Evolutionary conservation across 176 grass and related monocot genomes (phyloP), one percentile per base, ranked within the genome.

Genomic region (Triticum monococcum): DNA sequence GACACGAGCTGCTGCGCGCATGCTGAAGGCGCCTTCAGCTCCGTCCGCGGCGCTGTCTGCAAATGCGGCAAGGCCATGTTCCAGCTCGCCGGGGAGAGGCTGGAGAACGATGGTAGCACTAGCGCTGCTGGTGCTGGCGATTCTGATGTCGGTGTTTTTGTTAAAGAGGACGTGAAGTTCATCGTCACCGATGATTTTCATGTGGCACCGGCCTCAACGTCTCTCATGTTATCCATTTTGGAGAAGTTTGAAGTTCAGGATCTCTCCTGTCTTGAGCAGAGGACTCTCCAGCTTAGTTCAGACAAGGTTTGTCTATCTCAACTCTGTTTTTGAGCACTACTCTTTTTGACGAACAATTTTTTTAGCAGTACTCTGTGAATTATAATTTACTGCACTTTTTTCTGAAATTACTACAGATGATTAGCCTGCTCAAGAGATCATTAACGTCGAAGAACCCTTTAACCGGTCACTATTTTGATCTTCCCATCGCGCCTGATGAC

Each of bases 161-260:
- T 92, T 0, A n/a, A 57, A 35, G 61, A 69, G 2, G 20, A 67
- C 5, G 2, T 9, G 2, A 92, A 56, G 66, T 92, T 79, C 9
- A 79, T 92, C 24, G 20, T 61, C 45, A 83, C 83, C 0, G 87
- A 92, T 32, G 83, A 92, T 32, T 65, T 92, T 0, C 54, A 73
- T 2, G 45, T 92, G 9, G 37, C 80, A 37, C 73, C 74, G 9
- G 64, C 87, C 0, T 84, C 87, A 0, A 88, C 80, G 0, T 71
- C 81, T 37, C 37, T 84, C 5, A 79, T 88, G 87, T 0, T 88
- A 13, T 79, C 52, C 30, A 12, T 88, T 30, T 70, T 46, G 5
- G 37, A 72, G 9, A 84, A 63, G 46, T 78, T 52, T 2, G 64
- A 64, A 18, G 80, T 88, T 5, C 87, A 7, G 1, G 74, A 88